phyloP scores from a whole-genome alignment of 257 asterid species.

The Lithospermum erythrorhizon region DNA sequence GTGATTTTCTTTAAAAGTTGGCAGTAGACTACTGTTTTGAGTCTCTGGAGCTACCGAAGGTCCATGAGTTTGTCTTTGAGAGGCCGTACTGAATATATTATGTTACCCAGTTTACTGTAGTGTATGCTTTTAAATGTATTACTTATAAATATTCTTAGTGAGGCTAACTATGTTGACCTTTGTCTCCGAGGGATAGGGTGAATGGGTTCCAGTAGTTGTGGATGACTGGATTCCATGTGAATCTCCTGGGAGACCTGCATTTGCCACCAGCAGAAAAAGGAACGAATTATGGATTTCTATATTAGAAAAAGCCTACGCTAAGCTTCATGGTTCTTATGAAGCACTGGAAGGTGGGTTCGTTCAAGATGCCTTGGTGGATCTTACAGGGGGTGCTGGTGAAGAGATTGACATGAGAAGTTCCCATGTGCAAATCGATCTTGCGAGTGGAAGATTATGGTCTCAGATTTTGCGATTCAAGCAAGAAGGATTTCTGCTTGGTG shows the following conservation, averaged over 20 bases:
- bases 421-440: slow-evolving; percentile 92
- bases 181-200: slow-evolving; percentile 45
- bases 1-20: too few relatives aligned
- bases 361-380: slow-evolving; percentile 98
- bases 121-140: not conserved
- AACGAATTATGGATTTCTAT: slow-evolving; percentile 91
- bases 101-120: not conserved
- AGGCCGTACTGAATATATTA: not conserved
- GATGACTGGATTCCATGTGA: slow-evolving; percentile 99
- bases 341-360: slow-evolving; percentile 99
- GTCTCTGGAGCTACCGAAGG: too few relatives aligned
- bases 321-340: slow-evolving; percentile 97
- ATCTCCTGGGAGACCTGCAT: slow-evolving; percentile 95
- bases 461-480: slow-evolving; percentile 82
- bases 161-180: not conserved
- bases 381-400: slow-evolving; percentile 99
- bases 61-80: not conserved
- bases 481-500: slow-evolving; percentile 94
- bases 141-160: not conserved
- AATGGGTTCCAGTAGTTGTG: slow-evolving; percentile 98
- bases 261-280: slow-evolving; percentile 90
- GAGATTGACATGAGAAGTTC: slow-evolving; percentile 99
- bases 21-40: too few relatives aligned
- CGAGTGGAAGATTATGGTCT: slow-evolving; percentile 98
- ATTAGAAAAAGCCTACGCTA: slow-evolving; percentile 93